Percentiles rank a stretch among this genome's conserved stretches.
These are phyloP conservation scores for Yamadazyma songkhlaensis DNA, from an alignment of 1,139 yeast species.

Conservation along the genomic window DNA sequence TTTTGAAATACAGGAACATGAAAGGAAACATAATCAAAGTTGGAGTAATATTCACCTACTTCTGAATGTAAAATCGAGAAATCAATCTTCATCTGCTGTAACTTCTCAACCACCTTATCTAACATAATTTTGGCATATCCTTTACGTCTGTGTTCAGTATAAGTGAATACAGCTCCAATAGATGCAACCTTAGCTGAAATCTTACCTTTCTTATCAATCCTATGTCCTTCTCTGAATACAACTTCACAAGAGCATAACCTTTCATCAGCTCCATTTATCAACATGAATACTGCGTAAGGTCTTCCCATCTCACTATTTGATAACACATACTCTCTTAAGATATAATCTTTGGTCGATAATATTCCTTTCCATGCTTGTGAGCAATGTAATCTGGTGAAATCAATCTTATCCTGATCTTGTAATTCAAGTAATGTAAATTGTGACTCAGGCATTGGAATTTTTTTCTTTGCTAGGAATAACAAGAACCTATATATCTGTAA, in stretches of 20 bases:
- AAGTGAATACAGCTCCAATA: conserved; percentile 67
- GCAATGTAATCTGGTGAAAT: conserved; percentile 48
- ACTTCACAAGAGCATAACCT: conserved; percentile 38
- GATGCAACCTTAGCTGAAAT: conserved; percentile 42
- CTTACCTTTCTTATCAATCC: conserved; percentile 18
- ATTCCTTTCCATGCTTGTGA: conserved; percentile 53
- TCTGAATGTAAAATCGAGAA: conserved; percentile 64
- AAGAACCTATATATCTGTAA: too few species aligned
- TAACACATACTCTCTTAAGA: conserved; percentile 46
- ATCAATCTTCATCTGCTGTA: conserved; percentile 29
- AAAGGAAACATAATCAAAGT: conserved; percentile 54
- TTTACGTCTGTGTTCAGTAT: conserved; percentile 53
- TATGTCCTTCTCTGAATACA: conserved; percentile 28
- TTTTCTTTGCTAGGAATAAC: too few species aligned
- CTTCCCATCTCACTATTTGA: conserved; percentile 36
- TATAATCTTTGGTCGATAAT: conserved; percentile 46
- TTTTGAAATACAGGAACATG: conserved; percentile 32
- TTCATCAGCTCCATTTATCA: conserved; percentile 21
- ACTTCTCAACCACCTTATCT: conserved; percentile 36
- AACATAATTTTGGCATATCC: conserved; percentile 68
- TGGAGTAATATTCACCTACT: conserved; percentile 63
- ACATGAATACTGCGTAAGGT: conserved; percentile 28
- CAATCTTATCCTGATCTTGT: conserved; percentile 36
- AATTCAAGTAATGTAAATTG: conserved; percentile 19
- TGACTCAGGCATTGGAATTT: conserved; percentile 2